phyloP scores from a whole-genome alignment of 1,284 basidiomycete species.

The Tylopilus sp. region DNA sequence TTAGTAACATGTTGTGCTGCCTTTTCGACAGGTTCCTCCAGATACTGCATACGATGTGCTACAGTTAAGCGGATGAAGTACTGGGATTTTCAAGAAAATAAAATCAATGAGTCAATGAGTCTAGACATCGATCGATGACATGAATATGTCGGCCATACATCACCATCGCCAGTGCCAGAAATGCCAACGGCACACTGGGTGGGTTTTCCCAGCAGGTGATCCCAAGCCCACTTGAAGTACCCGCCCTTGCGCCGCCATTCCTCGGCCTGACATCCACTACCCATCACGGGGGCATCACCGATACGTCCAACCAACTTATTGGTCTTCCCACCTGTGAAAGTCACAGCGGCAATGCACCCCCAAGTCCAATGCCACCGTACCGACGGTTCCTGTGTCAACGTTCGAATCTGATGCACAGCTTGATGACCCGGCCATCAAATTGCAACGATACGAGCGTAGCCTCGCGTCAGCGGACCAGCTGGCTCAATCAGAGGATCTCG shows the following conservation, averaged over 20 bases:
- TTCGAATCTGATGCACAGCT: too few species aligned
- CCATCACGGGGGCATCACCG: slow-evolving; percentile 78
- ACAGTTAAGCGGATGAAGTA: slow-evolving; percentile 75
- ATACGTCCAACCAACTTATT: slow-evolving; percentile 80
- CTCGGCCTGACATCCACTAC: slow-evolving; percentile 78
- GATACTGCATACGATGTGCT: slow-evolving; percentile 62
- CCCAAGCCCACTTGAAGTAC: slow-evolving; percentile 40
- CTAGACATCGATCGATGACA: too few species aligned
- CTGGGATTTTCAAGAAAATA: slow-evolving; percentile 35
- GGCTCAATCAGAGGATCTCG: too few species aligned
- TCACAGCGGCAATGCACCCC: slow-evolving; percentile 69
- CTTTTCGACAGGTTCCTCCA: slow-evolving; percentile 50
- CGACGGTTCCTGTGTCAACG: slow-evolving; percentile 80
- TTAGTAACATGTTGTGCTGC: slow-evolving; percentile 55
- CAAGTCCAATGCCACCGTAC: slow-evolving; percentile 77
- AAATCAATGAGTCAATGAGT: too few species aligned
- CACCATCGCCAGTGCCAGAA: slow-evolving; percentile 77
- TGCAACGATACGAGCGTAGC: too few species aligned
- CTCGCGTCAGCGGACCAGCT: too few species aligned
- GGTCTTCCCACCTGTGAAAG: slow-evolving; percentile 77
- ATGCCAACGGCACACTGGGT: slow-evolving; percentile 59
- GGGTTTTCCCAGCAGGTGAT: slow-evolving; percentile 38
- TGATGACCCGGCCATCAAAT: too few species aligned
- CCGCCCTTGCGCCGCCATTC: slow-evolving; percentile 52
- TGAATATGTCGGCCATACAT: too few species aligned